Conservation (phyloP, 345 rosid genomes). For the Citrus mangshanensis region DNA sequence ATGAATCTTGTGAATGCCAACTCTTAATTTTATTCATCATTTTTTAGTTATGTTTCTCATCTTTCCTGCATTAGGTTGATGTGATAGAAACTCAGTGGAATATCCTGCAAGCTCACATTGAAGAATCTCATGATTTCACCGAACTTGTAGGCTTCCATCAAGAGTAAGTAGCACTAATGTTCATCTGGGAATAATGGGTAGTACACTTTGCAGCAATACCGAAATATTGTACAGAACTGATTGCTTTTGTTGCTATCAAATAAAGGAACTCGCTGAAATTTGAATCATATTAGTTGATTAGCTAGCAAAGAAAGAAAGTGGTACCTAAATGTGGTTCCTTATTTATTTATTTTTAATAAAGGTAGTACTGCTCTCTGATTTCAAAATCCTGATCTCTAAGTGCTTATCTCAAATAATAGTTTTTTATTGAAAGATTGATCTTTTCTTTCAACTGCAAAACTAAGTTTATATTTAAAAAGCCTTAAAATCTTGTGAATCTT, state of each 20-base stretch:
- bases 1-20: neutral
- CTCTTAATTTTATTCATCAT: neutral
- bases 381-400: neutral
- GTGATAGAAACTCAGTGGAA: slow-evolving; percentile 99
- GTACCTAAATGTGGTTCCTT: neutral
- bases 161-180: slow-evolving; percentile 52
- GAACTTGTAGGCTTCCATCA: slow-evolving; percentile 97
- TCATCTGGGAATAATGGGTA: neutral
- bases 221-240: neutral
- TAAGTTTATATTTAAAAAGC: neutral
- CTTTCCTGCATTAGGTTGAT: slow-evolving; percentile 55
- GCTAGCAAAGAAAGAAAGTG: neutral
- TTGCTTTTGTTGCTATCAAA: neutral
- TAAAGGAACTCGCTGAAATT: neutral
- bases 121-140: slow-evolving; percentile 86
- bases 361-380: neutral
- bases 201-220: neutral
- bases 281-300: neutral
- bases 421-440: neutral
- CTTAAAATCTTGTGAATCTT: neutral
- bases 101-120: slow-evolving; percentile 77
- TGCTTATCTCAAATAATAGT: neutral
- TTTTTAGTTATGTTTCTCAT: neutral
- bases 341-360: neutral
- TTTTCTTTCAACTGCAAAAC: neutral